These are phyloP conservation scores for Lentinula detonsa DNA, from an alignment of 768 basidiomycete species.

Conservation along the genomic window DNA sequence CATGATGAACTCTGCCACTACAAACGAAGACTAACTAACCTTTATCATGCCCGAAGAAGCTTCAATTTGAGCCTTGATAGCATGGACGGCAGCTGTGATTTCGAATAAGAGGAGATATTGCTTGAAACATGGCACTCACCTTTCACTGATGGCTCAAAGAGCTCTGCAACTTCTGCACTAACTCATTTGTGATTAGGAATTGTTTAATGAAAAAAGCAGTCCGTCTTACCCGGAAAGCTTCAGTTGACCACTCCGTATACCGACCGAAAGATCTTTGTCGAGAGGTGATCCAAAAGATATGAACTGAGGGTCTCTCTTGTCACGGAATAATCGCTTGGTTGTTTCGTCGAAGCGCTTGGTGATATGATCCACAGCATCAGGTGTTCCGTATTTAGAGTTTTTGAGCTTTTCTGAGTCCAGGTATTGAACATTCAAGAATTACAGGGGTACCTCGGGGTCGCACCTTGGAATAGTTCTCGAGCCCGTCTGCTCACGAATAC, in stretches of 20 bases:
- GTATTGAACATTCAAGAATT: not conserved
- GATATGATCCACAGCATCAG: conserved; percentile 72
- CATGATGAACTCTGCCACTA: not conserved
- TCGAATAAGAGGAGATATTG: not conserved
- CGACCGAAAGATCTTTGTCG: conserved; percentile 65
- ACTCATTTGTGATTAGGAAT: not conserved
- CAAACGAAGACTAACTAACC: conserved; percentile 24
- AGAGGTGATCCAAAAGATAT: conserved; percentile 74
- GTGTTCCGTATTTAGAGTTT: conserved; percentile 64
- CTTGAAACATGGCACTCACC: conserved; percentile 20
- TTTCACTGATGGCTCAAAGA: conserved; percentile 77
- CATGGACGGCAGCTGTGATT: conserved; percentile 49
- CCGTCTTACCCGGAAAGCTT: conserved; percentile 61
- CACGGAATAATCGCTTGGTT: conserved; percentile 73
- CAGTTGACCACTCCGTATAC: conserved; percentile 67
- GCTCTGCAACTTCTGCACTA: conserved; percentile 51
- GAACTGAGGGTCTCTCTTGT: conserved; percentile 61
- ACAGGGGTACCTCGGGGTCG: not conserved
- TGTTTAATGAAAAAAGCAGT: conserved; percentile 7
- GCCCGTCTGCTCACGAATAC: conserved; percentile 78
- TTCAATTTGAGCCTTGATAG: conserved; percentile 68
- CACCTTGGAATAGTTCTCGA: conserved; percentile 66
- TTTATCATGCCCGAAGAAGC: conserved; percentile 63
- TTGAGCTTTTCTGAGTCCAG: conserved; percentile 58
- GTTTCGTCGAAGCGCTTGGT: conserved; percentile 79